These are phyloP conservation scores for Mycena polygramma DNA, from an alignment of 768 basidiomycete genomes.

Conservation along the genomic window DNA sequence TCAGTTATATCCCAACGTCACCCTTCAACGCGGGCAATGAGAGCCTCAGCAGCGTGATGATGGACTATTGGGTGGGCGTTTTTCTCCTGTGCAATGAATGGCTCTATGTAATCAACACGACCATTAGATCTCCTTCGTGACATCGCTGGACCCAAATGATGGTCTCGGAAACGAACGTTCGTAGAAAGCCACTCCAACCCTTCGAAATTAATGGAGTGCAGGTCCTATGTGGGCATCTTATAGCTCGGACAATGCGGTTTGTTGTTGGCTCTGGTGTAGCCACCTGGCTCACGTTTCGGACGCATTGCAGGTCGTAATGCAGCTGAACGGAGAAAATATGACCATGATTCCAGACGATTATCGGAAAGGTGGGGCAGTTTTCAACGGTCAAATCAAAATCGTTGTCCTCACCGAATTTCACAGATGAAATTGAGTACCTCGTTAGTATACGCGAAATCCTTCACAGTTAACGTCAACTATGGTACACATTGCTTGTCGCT, in stretches of 20 bases:
- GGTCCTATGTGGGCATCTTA: conserved; percentile 22
- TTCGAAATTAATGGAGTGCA: not conserved
- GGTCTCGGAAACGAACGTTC: conserved; percentile 47
- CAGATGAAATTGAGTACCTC: conserved; percentile 16
- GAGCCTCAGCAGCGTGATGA: conserved; percentile 51
- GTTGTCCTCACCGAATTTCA: not conserved
- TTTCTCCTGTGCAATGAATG: not conserved
- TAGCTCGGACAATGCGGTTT: conserved; percentile 26
- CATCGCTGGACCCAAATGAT: conserved; percentile 56
- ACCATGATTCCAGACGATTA: conserved; percentile 53
- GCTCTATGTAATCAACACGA: not conserved
- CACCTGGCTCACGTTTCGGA: not conserved
- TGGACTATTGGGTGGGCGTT: conserved; percentile 54
- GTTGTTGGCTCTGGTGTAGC: not conserved
- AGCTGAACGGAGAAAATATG: conserved; percentile 52
- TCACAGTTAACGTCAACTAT: conserved; percentile 4
- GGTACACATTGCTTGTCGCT: too few species aligned
- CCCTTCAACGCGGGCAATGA: conserved; percentile 57
- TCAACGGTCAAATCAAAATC: not conserved
- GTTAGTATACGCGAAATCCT: not conserved
- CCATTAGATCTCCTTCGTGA: conserved; percentile 49
- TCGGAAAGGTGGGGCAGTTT: conserved; percentile 39
- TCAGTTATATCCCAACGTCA: conserved; percentile 56
- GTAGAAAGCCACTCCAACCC: conserved; percentile 6
- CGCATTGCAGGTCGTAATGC: conserved; percentile 46